Base-by-base conservation (phyloP, 2,329 filamentous ascomycete species). In the Fusarium nurragi region DNA sequence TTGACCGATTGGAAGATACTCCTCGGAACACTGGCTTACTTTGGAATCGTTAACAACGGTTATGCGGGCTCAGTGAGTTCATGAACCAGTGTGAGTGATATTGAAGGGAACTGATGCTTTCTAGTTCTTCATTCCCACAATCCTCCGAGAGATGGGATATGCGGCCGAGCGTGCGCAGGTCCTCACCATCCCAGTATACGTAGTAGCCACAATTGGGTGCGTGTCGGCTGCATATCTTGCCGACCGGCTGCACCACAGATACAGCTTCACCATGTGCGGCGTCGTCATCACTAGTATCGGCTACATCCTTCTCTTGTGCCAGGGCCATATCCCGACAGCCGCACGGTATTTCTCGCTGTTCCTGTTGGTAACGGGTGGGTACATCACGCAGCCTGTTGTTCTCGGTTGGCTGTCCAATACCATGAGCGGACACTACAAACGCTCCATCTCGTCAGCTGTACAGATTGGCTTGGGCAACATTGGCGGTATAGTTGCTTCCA, bases 361-460 rank as follows among this genome's bases (percentile, higher is more conserved):
- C 8, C 26, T 52, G 1, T 40, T 64, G 3, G 48, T 64, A 2
- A 36, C 54, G 7, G 61, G 60, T 0, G 60, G 60, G 0, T 64
- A 60, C 4, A 59, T 59, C 16, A 58, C 55, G 1, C 25, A 59
- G 16, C 55, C 55, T 3, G 38, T 52, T 2, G 89, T 90, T 1
- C 90, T 96, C 48, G 83, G 89, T 0, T 96, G 93, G 93, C 79
- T 88, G 0, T 85, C 86, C 21, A 96, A 95, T 75, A 96, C 96
- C 1, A 56, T 57, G 40, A 25, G 54, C 3, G 54, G 54, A 5
- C 54, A 57, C 19, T 57, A 56, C 6, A 57, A 57, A 3, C 34
- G 40, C 1, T 57, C 54, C 0, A 55, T 57, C 5, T 54, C 54
- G 1, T 39, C 54, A 1, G 54, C 54, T 40, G 8, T 30, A 0